These are phyloP conservation scores for Coemansia biformis DNA, from an alignment of 192 early-diverging fungal species.

Conservation along the genomic window DNA sequence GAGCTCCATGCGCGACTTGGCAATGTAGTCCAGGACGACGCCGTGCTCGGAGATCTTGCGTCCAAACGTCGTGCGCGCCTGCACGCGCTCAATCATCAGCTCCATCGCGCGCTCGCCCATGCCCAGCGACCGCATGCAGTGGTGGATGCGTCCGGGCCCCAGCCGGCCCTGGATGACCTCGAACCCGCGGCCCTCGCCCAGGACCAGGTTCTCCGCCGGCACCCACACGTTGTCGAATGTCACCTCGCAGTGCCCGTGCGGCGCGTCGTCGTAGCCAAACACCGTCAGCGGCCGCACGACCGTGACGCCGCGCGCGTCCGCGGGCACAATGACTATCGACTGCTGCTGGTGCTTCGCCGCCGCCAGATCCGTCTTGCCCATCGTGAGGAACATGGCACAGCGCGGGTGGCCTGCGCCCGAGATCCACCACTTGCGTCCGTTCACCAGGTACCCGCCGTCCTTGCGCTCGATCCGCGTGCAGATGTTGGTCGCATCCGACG, in stretches of 20 bases:
- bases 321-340: conserved; percentile 82
- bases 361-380: conserved; percentile 75
- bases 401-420: conserved; percentile 93
- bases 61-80: conserved; percentile 83
- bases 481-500: conserved; percentile 98
- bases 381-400: conserved; percentile 83
- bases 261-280: conserved; percentile 95
- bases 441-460: conserved; percentile 63
- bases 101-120: conserved; percentile 89
- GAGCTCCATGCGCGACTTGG: conserved; percentile 81
- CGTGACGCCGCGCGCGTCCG: conserved; percentile 72
- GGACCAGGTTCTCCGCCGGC: conserved; percentile 78
- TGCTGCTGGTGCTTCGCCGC: conserved; percentile 79
- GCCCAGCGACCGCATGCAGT: conserved; percentile 95
- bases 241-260: conserved; percentile 95
- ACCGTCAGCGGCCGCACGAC: conserved; percentile 82
- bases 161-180: conserved; percentile 96
- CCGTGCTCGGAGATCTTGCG: conserved; percentile 79
- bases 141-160: conserved; percentile 93
- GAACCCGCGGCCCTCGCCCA: conserved; percentile 97
- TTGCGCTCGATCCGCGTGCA: conserved; percentile 69
- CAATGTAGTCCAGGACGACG: conserved; percentile 75
- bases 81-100: conserved; percentile 75
- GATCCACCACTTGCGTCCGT: conserved; percentile 97
- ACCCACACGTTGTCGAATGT: conserved; percentile 84